Base-by-base conservation (phyloP, 2,329 filamentous ascomycete species). In the Thelonectria rubi region DNA sequence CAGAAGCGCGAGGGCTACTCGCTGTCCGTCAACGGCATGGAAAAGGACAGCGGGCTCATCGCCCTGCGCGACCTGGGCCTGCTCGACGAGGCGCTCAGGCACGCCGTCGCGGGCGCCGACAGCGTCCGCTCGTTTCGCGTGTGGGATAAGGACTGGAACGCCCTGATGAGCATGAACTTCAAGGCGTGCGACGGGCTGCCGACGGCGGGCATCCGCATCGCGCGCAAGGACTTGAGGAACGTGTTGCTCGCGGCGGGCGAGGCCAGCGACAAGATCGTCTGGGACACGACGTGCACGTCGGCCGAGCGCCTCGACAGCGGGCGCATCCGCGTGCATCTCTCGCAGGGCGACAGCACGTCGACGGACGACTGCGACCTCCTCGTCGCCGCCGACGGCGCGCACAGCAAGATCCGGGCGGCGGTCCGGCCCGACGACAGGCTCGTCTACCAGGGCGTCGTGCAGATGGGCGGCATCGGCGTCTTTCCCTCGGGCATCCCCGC, bases 331-430 rank as follows among this genome's bases (percentile, higher is more conserved):
- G 45, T 59, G 6, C 34, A 55, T 17, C 50, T 59, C 10, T 51
- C 40, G 20, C 50, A 46, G 6, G 39, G n/a, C 26, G 39, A 45
- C 39, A 26, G 26, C 10, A 8, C 34, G 12, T 37, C 39, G 10
- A 49, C 24, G 6, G 49, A 53, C 10, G 55, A 52, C 24, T 77
- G 76, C 58, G 78, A 80, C 62, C 47, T 81, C 14, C 68, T 82
- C 3, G 68, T 82, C 40, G 78, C 74, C 7, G 78, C 79, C 1
- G 79, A 81, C 66, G 79, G 80, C 1, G 71, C 75, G 3, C 71
- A 69, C 32, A 80, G 77, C 65, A 76, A 74, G 63, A 69, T 81
- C 10, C 69, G 80, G 39, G 64, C 66, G 3, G 58, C 57, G 5
- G 58, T 81, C 12, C 69, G 77, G 30, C 77, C 78, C 20, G 65